Evolutionary conservation across 2,329 filamentous ascomycete species (phyloP).

Genomic region (Shiraia bambusicola): DNA sequence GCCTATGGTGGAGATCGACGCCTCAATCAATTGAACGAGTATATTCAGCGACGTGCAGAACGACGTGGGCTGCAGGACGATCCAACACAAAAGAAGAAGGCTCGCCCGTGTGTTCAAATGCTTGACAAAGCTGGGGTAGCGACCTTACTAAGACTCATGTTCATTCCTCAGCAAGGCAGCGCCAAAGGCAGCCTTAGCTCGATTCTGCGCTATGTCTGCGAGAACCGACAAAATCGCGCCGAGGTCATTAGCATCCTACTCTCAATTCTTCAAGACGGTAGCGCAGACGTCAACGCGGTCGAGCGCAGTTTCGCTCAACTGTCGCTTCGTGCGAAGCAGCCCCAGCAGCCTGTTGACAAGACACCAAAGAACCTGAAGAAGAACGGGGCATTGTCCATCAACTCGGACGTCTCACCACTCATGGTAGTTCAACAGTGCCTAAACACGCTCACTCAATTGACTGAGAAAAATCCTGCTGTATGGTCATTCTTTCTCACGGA

Average conservation of each 20-base stretch:
- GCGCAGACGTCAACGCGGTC: constrained; percentile 86
- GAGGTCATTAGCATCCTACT: constrained; percentile 92
- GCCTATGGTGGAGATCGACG: constrained; percentile 61
- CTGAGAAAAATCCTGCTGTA: constrained; percentile 81
- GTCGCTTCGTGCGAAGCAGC: constrained; percentile 84
- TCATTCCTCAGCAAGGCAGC: constrained; percentile 87
- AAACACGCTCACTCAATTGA: constrained; percentile 79
- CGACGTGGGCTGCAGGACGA: constrained; percentile 48
- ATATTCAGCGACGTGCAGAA: constrained; percentile 36
- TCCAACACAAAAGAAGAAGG: constrained; percentile 62
- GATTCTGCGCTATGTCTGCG: constrained; percentile 86
- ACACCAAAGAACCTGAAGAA: constrained; percentile 82
- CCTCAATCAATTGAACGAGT: constrained; percentile 54
- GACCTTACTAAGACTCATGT: constrained; percentile 97
- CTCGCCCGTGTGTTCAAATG: constrained; percentile 86
- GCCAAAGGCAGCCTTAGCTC: constrained; percentile 81
- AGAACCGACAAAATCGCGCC: constrained; percentile 92
- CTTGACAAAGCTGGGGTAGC: constrained; percentile 94
- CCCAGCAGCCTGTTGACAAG: constrained; percentile 63
- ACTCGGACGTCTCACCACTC: constrained; percentile 87
- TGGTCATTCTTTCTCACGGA: constrained; percentile 92
- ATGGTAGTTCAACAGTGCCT: constrained; percentile 96
- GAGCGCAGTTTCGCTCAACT: constrained; percentile 94
- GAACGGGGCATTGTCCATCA: constrained; percentile 63
- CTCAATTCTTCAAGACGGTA: constrained; percentile 93